Conservation (phyloP, 495 filamentous ascomycete species). For the Baudoinia panamericana region DNA sequence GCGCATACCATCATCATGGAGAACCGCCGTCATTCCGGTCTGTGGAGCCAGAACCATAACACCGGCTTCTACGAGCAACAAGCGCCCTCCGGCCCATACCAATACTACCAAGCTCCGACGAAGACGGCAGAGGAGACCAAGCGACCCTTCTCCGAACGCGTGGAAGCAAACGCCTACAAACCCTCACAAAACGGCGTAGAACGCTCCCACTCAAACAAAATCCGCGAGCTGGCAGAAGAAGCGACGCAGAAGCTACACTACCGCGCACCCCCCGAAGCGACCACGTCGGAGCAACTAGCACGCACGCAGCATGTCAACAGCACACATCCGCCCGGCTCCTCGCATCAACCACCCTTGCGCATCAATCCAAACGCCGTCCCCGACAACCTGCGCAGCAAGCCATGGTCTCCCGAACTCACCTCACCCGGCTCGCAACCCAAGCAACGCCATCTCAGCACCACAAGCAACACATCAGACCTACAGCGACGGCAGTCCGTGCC, state of each 20-base stretch:
- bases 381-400: conserved; percentile 7
- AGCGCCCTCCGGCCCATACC: conserved; percentile 5
- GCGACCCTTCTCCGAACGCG: conserved; percentile 8
- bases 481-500: conserved; percentile 43
- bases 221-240: conserved; percentile 4
- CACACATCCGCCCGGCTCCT: not conserved
- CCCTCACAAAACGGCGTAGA: conserved; percentile 7
- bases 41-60: conserved; percentile 13
- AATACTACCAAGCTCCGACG: conserved; percentile 16
- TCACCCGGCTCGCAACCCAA: not conserved
- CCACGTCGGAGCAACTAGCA: not conserved
- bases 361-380: conserved; percentile 10
- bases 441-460: not conserved
- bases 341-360: not conserved
- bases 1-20: not conserved
- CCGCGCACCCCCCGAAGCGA: no score
- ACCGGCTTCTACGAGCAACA: conserved; percentile 15
- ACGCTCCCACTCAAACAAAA: conserved; percentile 5
- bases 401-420: conserved; percentile 9
- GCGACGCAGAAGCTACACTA: conserved; percentile 2
- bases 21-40: conserved; percentile 14
- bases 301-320: not conserved
- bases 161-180: conserved; percentile 1
- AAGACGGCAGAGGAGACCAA: not conserved
- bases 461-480: conserved; percentile 2